Base-by-base conservation (phyloP, 2,329 filamentous ascomycete genomes). In the Knufia petricola region DNA sequence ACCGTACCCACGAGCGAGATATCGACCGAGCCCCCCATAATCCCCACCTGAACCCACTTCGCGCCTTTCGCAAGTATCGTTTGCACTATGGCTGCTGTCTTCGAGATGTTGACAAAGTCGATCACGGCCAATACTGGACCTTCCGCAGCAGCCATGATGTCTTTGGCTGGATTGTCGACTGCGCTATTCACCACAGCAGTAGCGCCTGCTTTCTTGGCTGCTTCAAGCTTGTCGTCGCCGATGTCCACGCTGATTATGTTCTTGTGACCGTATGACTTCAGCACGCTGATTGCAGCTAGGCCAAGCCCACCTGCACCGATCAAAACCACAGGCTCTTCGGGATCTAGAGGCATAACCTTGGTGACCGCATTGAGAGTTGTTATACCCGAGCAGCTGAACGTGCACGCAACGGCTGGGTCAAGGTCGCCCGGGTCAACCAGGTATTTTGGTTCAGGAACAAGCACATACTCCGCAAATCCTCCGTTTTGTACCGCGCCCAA, bases 51-150 rank as follows among this genome's bases (percentile, higher is more conserved):
- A 7, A 53, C 53, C 51, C 39, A 44, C 37, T 50, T 53, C 4
- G 32, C 53, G n/a, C 51, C 53, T 40, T 53, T 55, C 1, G 24
- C 43, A 6, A 52, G n/a, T 3, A 50, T 30, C 10, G 12, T 19
- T n/a, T 37, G 28, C 1, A 37, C 46, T 28, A 53, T 32, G 6
- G 20, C 20, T 12, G 53, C 51, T 12, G 53, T 55, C 28, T 28
- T 34, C 10, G 53, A 50, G 39, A 30, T 55, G 36, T 53, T 53
- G 2, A 55, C 53, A 38, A 50, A 53, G 32, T 55, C 53, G n/a
- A 55, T 48, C 4, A 52, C 47, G 4, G 46, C 46, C 17, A 40
- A 36, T 15, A 53, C 30, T 10, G 51, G 53, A 4, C 46, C 53
- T 4, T 39, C 30, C 4, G 50, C 43, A 4, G 45, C 43, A 19